These are phyloP conservation scores for Yarrowia porcina DNA, from an alignment of 805 yeast species.

Conservation along the genomic window DNA sequence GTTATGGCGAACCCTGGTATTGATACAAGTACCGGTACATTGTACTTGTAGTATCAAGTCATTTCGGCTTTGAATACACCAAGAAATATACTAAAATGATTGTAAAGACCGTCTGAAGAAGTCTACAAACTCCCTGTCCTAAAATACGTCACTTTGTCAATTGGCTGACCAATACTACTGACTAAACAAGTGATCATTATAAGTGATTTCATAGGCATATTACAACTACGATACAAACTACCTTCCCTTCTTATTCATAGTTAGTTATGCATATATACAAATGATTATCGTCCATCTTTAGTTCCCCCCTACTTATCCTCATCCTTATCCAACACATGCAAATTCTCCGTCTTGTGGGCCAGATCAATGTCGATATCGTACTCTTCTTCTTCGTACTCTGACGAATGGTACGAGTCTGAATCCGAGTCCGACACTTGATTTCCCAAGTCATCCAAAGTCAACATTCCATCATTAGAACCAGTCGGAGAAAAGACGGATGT, in stretches of 20 bases:
- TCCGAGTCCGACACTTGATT: conserved; percentile 19
- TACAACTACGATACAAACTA: no score
- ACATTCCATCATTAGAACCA: conserved; percentile 1
- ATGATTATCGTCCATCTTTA: not conserved
- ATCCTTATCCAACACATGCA: conserved; percentile 20
- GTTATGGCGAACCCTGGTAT: no score
- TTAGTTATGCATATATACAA: conserved; percentile 21
- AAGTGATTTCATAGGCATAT: no score
- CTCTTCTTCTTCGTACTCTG: conserved; percentile 23
- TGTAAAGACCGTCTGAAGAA: no score
- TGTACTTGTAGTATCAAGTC: no score
- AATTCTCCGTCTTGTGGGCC: conserved; percentile 16
- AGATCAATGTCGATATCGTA: conserved; percentile 27
- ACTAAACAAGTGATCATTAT: no score
- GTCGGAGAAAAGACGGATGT: conserved; percentile 4
- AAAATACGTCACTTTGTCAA: no score
- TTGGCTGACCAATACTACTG: no score
- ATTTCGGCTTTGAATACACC: no score
- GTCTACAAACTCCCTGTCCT: no score
- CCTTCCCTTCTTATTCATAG: not conserved
- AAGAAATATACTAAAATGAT: no score
- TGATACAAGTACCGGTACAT: no score
- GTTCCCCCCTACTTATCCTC: not conserved
- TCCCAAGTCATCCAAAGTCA: conserved; percentile 5
- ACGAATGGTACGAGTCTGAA: conserved; percentile 33